Percentiles rank a stretch among this genome's conserved stretches.
These are phyloP conservation scores for Cyclotella atomus DNA, from an alignment of 108 stramenopile genomes.

Conservation along the genomic window DNA sequence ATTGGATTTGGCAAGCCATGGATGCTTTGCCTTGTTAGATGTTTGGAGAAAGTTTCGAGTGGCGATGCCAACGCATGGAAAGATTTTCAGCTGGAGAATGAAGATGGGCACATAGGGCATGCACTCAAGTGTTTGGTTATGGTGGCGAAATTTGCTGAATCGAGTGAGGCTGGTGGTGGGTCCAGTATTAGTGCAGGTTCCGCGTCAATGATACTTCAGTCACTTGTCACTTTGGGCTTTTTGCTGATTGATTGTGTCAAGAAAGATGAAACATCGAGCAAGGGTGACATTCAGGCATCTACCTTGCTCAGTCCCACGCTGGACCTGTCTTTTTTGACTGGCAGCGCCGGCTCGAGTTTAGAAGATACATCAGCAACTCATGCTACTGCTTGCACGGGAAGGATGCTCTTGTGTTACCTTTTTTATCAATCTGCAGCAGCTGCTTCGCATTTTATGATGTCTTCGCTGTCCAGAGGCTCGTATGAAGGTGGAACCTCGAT, in stretches of 20 bases:
- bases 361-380: slow-evolving; percentile 30
- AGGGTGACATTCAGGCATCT: slow-evolving; percentile 1
- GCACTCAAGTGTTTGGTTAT: slow-evolving; percentile 31
- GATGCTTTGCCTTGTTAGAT: slow-evolving; percentile 48
- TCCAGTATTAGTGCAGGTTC: slow-evolving; percentile 12
- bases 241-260: slow-evolving; percentile 54
- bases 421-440: slow-evolving; percentile 46
- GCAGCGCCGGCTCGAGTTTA: too few relatives aligned
- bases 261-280: slow-evolving; percentile 30
- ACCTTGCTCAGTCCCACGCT: slow-evolving; percentile 10
- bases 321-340: slow-evolving; percentile 22
- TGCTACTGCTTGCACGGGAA: slow-evolving; percentile 37
- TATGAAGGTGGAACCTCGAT: slow-evolving; percentile 26
- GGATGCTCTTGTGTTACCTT: slow-evolving; percentile 37
- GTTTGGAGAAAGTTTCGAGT: slow-evolving; percentile 23
- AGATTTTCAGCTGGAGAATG: background rate
- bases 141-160: slow-evolving; percentile 44
- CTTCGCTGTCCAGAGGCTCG: slow-evolving; percentile 12
- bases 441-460: slow-evolving; percentile 23
- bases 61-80: background rate
- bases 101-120: slow-evolving; percentile 2
- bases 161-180: slow-evolving; percentile 27
- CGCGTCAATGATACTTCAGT: slow-evolving; percentile 35
- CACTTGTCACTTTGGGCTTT: slow-evolving; percentile 48
- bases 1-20: slow-evolving; percentile 34